phyloP scores from a whole-genome alignment of 176 grass and related monocot genomes.

The Zea luxurians region DNA sequence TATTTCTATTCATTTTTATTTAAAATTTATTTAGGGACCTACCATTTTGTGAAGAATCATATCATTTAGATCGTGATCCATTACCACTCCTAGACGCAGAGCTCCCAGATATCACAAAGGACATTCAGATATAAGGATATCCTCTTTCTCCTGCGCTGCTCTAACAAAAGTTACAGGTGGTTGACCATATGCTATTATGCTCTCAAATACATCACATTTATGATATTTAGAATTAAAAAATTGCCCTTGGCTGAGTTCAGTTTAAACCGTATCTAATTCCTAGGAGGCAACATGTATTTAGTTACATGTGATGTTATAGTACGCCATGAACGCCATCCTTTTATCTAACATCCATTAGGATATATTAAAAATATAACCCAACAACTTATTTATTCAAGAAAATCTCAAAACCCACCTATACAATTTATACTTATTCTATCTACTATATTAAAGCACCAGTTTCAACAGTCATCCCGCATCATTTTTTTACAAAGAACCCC shows the following conservation, averaged over 20 bases:
- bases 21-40: too few species aligned
- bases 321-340: conserved; percentile 84
- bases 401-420: conserved; percentile 21
- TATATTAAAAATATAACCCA: conserved; percentile 26
- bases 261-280: conserved; percentile 12
- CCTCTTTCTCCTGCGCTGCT: conserved; percentile 77
- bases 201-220: conserved; percentile 30
- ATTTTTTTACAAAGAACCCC: too few species aligned
- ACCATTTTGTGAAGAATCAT: too few species aligned
- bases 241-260: background rate
- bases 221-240: conserved; percentile 12
- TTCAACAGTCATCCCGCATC: too few species aligned
- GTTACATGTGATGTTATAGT: conserved; percentile 92
- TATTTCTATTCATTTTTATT: too few species aligned
- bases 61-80: too few species aligned
- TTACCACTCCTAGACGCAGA: background rate
- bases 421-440: background rate
- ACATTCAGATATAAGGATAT: conserved; percentile 72
- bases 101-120: conserved; percentile 73
- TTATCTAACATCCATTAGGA: conserved; percentile 53
- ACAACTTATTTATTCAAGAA: conserved; percentile 33
- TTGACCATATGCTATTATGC: conserved; percentile 71
- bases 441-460: too few species aligned
- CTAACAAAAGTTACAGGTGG: conserved; percentile 82
- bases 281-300: conserved; percentile 18